A percentile compares a stretch with the other conserved stretches of the same genome.
These are phyloP conservation scores for Aspergillus uvarum DNA, from an alignment of 2,329 filamentous ascomycete species.

Conservation along the genomic window DNA sequence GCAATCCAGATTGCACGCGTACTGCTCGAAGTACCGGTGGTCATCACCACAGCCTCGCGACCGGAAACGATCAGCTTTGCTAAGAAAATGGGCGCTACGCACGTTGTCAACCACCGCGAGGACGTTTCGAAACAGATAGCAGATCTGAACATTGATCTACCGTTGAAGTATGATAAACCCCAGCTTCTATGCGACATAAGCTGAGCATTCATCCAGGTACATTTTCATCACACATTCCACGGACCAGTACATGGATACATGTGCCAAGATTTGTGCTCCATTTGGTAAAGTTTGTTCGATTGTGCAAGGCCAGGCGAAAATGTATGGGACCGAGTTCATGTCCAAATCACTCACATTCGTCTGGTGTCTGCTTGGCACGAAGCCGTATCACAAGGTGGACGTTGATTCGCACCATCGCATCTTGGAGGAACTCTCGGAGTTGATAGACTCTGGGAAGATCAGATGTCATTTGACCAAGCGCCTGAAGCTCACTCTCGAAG, in stretches of 20 bases:
- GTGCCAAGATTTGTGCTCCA: conserved; percentile 42
- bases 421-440: conserved; percentile 35
- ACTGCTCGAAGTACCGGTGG: conserved; percentile 42
- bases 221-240: conserved; percentile 46
- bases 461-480: conserved; percentile 2
- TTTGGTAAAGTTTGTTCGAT: conserved; percentile 50
- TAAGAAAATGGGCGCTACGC: conserved; percentile 45
- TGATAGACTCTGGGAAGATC: conserved; percentile 13
- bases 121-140: conserved; percentile 22
- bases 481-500: conserved; percentile 30
- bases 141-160: conserved; percentile 25
- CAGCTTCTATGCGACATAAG: neutral
- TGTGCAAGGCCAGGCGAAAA: conserved; percentile 44
- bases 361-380: conserved; percentile 46
- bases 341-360: conserved; percentile 46
- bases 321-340: conserved; percentile 51
- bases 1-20: conserved; percentile 47
- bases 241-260: conserved; percentile 42
- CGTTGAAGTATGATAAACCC: neutral
- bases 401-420: conserved; percentile 43
- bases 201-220: conserved; percentile 33
- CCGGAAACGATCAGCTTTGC: conserved; percentile 43
- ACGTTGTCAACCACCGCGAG: conserved; percentile 45
- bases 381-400: conserved; percentile 42
- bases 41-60: conserved; percentile 46